These are phyloP conservation scores for Cutaneotrichosporon cyanovorans DNA, from an alignment of 1,284 basidiomycete species.

Conservation along the genomic window DNA sequence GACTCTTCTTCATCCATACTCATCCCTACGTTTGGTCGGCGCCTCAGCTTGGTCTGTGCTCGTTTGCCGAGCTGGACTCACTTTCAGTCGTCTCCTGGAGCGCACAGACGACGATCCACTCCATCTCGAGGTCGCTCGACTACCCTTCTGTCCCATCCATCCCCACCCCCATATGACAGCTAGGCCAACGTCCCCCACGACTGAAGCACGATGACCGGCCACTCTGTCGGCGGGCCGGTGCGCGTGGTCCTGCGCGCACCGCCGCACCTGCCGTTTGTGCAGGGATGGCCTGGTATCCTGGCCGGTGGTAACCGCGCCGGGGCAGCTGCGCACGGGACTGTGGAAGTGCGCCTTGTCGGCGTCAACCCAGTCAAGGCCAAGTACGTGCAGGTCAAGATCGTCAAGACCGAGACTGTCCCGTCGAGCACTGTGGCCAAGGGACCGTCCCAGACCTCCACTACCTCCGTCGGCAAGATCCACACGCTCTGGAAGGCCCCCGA, in stretches of 20 bases:
- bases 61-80: too few relatives aligned
- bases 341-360: slow-evolving; percentile 65
- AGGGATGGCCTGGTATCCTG: slow-evolving; percentile 42
- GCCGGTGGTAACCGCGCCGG: slow-evolving; percentile 21
- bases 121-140: too few relatives aligned
- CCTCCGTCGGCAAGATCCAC: slow-evolving; percentile 35
- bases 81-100: too few relatives aligned
- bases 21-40: too few relatives aligned
- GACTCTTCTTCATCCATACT: too few relatives aligned
- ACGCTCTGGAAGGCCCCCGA: slow-evolving; percentile 36
- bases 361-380: slow-evolving; percentile 71
- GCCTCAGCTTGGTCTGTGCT: too few relatives aligned
- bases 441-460: slow-evolving; percentile 58
- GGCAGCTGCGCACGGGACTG: slow-evolving; percentile 48
- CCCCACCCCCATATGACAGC: too few relatives aligned
- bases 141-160: too few relatives aligned
- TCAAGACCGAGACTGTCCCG: slow-evolving; percentile 64
- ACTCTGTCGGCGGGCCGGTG: slow-evolving; percentile 19
- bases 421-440: slow-evolving; percentile 47
- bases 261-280: slow-evolving; percentile 43
- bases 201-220: slow-evolving; percentile 5
- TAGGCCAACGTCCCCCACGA: too few relatives aligned
- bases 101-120: too few relatives aligned
- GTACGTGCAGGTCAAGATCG: slow-evolving; percentile 77
- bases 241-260: slow-evolving; percentile 40